Evolutionary conservation across 139 green algal species (phyloP), one percentile per base, ranked within the genome.

Genomic region (Edaphochlamys debaryana): DNA sequence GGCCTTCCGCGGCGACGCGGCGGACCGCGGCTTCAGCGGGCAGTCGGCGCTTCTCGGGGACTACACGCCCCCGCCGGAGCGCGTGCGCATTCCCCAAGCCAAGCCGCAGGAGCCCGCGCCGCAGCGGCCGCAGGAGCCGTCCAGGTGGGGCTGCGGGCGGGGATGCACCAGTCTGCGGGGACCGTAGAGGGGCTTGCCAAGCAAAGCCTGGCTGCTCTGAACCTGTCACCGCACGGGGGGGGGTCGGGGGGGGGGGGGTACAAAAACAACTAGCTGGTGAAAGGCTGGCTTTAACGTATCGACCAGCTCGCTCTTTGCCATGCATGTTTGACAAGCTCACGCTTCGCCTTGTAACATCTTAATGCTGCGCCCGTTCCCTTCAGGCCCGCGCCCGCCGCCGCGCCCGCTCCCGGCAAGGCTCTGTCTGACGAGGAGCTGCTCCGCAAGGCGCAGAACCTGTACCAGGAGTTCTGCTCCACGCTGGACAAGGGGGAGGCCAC

Each of bases 401-500:
- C n/a, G n/a, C n/a, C n/a, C n/a, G n/a, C n/a, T n/a, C n/a, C 69
- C 56, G 72, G 78, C 69, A 88, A 85, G 85, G 70, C 67, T 30
- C 79, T 91, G 4, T 85, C 9, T 15, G 82, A 87, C 6, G 89
- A 91, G 38, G 89, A 92, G 41, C 52, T 92, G 0, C 62, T 70
- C 15, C 70, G 84, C 32, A 85, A 91, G 86, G 83, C 80, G 41
- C 82, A 89, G 67, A 79, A 60, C 32, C 85, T 93, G 64, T 82
- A 91, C 58, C 32, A 77, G 22, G 89, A 94, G 87, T 93, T 83
- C 63, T 45, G 52, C 15, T 79, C 42, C 48, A 91, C 89, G 20
- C 80, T 90, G 58, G 91, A 94, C 48, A 83, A 82, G 62, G 81
- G 69, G 62, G 91, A 93, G 86, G 89, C 87, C 34, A 67, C 78